Evolutionary conservation across 2,329 filamentous ascomycete species (phyloP).

Genomic region (Phialocephala subalpina): DNA sequence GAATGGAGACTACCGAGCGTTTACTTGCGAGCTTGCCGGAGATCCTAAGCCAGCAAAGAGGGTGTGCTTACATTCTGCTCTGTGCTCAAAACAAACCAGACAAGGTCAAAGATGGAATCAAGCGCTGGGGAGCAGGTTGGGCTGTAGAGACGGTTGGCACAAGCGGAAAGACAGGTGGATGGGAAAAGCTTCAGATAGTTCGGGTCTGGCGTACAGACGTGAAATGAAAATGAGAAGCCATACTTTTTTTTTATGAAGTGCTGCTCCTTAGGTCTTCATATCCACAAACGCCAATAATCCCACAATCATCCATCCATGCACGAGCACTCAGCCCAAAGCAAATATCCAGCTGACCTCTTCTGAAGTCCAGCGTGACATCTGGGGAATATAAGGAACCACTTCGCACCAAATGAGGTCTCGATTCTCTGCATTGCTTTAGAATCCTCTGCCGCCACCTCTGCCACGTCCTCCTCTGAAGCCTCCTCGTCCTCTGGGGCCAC

Average conservation of each 20-base stretch:
- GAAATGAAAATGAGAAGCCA: not conserved
- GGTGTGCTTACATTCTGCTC: slow-evolving; percentile 88
- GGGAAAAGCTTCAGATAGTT: slow-evolving; percentile 92
- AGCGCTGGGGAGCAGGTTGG: slow-evolving; percentile 69
- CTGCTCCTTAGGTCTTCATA: slow-evolving; percentile 27
- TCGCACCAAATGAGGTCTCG: not conserved
- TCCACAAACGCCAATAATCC: slow-evolving; percentile 34
- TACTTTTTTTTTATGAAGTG: slow-evolving; percentile 4
- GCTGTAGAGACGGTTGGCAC: slow-evolving; percentile 77
- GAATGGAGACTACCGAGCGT: slow-evolving; percentile 92
- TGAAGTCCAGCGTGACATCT: not conserved
- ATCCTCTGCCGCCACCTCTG: slow-evolving; percentile 54
- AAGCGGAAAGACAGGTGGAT: slow-evolving; percentile 88
- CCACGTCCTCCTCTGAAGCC: slow-evolving; percentile 53
- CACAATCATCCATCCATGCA: slow-evolving; percentile 22
- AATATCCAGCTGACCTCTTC: not conserved
- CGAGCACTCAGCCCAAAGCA: slow-evolving; percentile 4
- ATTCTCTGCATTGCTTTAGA: slow-evolving; percentile 34
- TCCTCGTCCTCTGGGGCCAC: slow-evolving; percentile 55
- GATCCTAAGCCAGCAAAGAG: slow-evolving; percentile 67
- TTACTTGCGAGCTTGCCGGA: slow-evolving; percentile 74
- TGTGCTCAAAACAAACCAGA: slow-evolving; percentile 91
- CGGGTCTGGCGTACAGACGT: slow-evolving; percentile 73
- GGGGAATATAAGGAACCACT: slow-evolving; percentile 5
- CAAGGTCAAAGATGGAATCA: slow-evolving; percentile 70